Evolutionary conservation across 345 rosid genomes (phyloP).

Genomic region (Microcos paniculata): DNA sequence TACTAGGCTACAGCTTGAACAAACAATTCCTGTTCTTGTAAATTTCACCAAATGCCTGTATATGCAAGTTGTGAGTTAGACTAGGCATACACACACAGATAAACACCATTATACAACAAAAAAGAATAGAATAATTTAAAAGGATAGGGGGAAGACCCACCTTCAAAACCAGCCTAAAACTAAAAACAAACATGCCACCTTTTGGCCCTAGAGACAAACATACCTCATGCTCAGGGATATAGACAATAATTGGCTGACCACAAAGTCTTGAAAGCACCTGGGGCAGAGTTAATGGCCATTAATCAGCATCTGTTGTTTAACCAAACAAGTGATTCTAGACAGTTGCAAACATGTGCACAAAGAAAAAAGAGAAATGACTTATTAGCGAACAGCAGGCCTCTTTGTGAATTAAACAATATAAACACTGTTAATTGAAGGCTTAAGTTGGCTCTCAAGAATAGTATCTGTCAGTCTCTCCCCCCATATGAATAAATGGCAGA

Average conservation of each 20-base stretch:
- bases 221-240: conserved; percentile 90
- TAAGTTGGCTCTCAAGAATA: background rate
- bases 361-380: background rate
- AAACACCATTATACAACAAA: background rate
- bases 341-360: background rate
- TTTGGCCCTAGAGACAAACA: background rate
- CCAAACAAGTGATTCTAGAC: background rate
- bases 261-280: conserved; percentile 89
- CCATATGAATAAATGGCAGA: background rate
- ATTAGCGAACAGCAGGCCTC: background rate
- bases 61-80: conserved; percentile 1
- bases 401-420: background rate
- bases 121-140: background rate
- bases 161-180: background rate
- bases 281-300: conserved; percentile 4
- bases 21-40: background rate
- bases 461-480: background rate
- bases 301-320: conserved; percentile 17
- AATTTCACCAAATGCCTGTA: background rate
- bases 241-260: conserved; percentile 68
- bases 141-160: background rate
- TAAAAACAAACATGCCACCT: background rate
- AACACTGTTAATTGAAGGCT: background rate
- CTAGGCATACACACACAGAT: background rate
- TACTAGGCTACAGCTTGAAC: background rate